Evolutionary conservation across 1,284 basidiomycete species (phyloP), one percentile per base, ranked within the genome.

Genomic region (Cystobasidiaceae sp.): DNA sequence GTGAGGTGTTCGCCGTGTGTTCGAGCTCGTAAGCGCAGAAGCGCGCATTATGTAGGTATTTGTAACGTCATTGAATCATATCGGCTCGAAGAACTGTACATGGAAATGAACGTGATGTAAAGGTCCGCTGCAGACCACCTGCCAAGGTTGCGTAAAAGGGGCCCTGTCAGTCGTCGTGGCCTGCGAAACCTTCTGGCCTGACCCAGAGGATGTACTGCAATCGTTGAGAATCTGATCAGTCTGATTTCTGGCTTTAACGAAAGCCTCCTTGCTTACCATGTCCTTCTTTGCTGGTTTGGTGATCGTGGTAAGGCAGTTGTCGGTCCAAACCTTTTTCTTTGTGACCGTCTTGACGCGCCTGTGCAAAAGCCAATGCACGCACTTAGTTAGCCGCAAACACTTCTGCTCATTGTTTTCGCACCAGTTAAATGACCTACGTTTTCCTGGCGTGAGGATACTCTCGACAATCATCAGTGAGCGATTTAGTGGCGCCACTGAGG

Each of bases 401-500:
- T n/a, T n/a, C n/a, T n/a, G n/a, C n/a, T n/a, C n/a, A n/a, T n/a
- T n/a, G n/a, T n/a, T n/a, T n/a, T n/a, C n/a, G n/a, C n/a, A n/a
- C n/a, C n/a, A n/a, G n/a, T n/a, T n/a, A n/a, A n/a, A n/a, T n/a
- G 3, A 54, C 51, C 28, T 23, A 55, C 51, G 51, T 55, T 9
- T 25, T 55, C n/a, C 21, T 17, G 1, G 51, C 51, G 19, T 55
- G 28, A 2, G 51, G 51, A 39, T 55, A 55, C 19, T 41, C 23
- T 21, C 9, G 33, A 23, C 51, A 55, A 39, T 41, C 27, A 13
- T 55, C 37, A n/a, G 51, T 41, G 15, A 55, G 33, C 5, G n/a
- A 39, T 27, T 21, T 39, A 15, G 51, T 55, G 21, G 51, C 51
- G 4, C 19, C 51, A 21, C 51, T 55, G 21, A 19, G 13, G 21